Conservation (phyloP, 208 protist species). For the Acanthamoeba divionensis region DNA sequence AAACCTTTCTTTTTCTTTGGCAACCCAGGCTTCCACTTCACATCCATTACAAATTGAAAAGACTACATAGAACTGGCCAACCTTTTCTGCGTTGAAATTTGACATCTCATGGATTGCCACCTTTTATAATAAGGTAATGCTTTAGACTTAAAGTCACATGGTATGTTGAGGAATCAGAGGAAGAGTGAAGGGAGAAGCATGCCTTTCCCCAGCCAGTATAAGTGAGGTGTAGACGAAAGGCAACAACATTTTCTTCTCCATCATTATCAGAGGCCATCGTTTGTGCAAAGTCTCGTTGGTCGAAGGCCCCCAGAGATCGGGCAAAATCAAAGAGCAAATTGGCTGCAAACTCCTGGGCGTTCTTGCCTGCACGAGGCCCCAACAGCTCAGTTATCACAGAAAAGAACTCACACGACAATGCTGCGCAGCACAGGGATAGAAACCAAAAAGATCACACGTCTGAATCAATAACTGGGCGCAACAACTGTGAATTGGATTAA, state of each 20-base stretch:
- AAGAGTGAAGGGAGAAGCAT: too few species aligned
- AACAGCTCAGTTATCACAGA: background rate
- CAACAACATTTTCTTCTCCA: background rate
- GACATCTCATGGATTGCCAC: constrained; percentile 27
- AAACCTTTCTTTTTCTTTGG: too few species aligned
- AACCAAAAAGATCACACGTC: background rate
- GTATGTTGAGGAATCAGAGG: too few species aligned
- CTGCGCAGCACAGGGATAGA: background rate
- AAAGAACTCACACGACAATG: background rate
- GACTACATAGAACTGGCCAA: constrained; percentile 4
- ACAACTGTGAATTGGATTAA: too few species aligned
- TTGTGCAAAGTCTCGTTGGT: background rate
- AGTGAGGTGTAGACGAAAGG: background rate
- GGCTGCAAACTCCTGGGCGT: background rate
- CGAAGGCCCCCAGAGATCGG: background rate
- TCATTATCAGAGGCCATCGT: background rate
- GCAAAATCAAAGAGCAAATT: background rate
- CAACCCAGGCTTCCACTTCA: background rate
- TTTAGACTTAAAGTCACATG: too few species aligned
- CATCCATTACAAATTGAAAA: background rate
- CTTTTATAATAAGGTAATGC: too few species aligned
- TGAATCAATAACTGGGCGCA: too few species aligned
- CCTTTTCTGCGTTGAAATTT: background rate
- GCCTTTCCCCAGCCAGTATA: constrained; percentile 32
- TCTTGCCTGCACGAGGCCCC: background rate